Evolutionary conservation across 805 yeast species (phyloP).

Genomic region (Saccharomycopsis babjevae): DNA sequence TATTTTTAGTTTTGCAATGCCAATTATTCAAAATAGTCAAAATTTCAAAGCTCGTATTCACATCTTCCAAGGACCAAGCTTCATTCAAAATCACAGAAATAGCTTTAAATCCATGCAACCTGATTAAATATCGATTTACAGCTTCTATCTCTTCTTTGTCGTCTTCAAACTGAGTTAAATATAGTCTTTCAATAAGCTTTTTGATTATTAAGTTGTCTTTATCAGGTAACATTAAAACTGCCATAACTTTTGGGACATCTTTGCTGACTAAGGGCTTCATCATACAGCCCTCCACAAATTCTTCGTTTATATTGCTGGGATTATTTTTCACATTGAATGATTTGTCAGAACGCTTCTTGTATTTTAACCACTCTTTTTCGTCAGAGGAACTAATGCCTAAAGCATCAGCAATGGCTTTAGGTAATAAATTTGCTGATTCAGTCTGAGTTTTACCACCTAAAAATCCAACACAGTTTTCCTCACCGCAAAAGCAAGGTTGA

Average conservation of each 20-base stretch:
- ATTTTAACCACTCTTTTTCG: slow-evolving; percentile 64
- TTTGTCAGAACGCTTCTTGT: slow-evolving; percentile 39
- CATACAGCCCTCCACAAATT: slow-evolving; percentile 51
- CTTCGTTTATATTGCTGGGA: slow-evolving; percentile 50
- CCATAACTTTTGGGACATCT: slow-evolving; percentile 72
- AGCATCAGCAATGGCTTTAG: slow-evolving; percentile 77
- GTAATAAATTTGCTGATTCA: slow-evolving; percentile 74
- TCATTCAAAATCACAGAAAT: slow-evolving; percentile 49
- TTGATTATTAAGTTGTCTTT: slow-evolving; percentile 56
- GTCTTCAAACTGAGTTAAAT: slow-evolving; percentile 35
- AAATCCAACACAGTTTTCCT: slow-evolving; percentile 81
- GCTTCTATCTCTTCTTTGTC: slow-evolving; percentile 20
- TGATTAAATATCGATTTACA: slow-evolving; percentile 50
- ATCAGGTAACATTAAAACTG: slow-evolving; percentile 60
- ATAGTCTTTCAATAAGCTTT: slow-evolving; percentile 60
- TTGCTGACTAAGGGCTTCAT: slow-evolving; percentile 36
- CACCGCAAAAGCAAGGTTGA: slow-evolving; percentile 92
- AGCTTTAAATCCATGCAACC: slow-evolving; percentile 81
- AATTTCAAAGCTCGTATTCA: slow-evolving; percentile 26
- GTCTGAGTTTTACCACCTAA: slow-evolving; percentile 98
- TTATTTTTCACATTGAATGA: slow-evolving; percentile 39
- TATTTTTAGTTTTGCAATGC: slow-evolving; percentile 69
- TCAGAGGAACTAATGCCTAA: slow-evolving; percentile 60
- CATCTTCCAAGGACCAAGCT: slow-evolving; percentile 24
- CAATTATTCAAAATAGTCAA: slow-evolving; percentile 50